phyloP scores from a whole-genome alignment of 148 eudicot species.

The Arctostaphylos glauca region DNA sequence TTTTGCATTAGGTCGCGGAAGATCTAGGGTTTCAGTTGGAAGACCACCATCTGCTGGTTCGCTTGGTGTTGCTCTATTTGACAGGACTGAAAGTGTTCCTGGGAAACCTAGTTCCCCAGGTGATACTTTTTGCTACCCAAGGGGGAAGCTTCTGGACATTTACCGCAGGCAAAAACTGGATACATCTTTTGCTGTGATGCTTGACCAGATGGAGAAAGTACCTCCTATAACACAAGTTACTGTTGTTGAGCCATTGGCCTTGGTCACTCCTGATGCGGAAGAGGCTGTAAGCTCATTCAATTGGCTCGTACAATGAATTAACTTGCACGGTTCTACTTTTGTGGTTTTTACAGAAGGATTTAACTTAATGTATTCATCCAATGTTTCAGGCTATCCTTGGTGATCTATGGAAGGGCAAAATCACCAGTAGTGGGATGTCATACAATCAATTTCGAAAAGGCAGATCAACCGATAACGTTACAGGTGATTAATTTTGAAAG shows the following conservation, averaged over 20 bases:
- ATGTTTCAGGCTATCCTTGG: slow-evolving; percentile 51
- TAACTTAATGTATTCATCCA: slow-evolving; percentile 6
- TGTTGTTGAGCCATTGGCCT: slow-evolving; percentile 70
- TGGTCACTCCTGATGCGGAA: slow-evolving; percentile 67
- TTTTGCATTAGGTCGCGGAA: slow-evolving; percentile 83
- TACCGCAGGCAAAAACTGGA: slow-evolving; percentile 61
- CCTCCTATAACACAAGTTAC: slow-evolving; percentile 53
- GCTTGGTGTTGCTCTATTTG: slow-evolving; percentile 39
- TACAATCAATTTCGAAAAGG: slow-evolving; percentile 53
- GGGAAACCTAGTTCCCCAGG: slow-evolving; percentile 45
- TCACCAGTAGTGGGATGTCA: slow-evolving; percentile 57
- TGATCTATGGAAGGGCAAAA: slow-evolving; percentile 83
- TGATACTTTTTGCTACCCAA: slow-evolving; percentile 63
- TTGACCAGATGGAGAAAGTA: slow-evolving; percentile 56
- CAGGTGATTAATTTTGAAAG: slow-evolving; percentile 40
- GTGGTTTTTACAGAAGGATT: slow-evolving; percentile 10
- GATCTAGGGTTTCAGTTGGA: slow-evolving; percentile 43
- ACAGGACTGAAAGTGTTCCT: slow-evolving; percentile 44
- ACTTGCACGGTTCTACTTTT: neutral
- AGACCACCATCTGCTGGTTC: slow-evolving; percentile 52
- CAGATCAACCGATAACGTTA: slow-evolving; percentile 39
- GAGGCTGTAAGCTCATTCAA: slow-evolving; percentile 62
- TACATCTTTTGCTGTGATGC: slow-evolving; percentile 37
- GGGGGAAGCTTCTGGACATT: slow-evolving; percentile 90
- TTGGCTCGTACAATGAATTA: slow-evolving; percentile 1